A percentile compares a stretch with the other conserved stretches of the same genome.
phyloP scores from a whole-genome alignment of 2,329 filamentous ascomycete genomes.

The Fusarium sarcochroum region DNA sequence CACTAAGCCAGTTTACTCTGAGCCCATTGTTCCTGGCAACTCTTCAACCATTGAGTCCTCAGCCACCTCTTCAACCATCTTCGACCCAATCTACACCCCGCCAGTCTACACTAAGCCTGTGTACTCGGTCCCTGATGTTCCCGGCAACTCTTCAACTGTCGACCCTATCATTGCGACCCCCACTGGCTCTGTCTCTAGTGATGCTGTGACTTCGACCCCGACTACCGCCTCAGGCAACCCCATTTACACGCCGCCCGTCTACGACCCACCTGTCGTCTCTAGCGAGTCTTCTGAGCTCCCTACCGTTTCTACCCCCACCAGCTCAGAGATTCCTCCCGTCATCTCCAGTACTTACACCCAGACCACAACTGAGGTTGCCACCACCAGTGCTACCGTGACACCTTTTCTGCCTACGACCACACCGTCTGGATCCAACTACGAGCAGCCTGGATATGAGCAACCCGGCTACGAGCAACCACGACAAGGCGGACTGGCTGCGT shows the following conservation, averaged over 20 bases:
- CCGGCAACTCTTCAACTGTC: constrained; percentile 24
- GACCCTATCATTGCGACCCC: constrained; percentile 19
- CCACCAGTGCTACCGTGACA: constrained; percentile 17
- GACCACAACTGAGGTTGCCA: not conserved
- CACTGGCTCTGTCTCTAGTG: not conserved
- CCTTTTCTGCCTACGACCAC: constrained; percentile 20
- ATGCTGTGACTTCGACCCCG: not conserved
- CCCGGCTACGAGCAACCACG: constrained; percentile 1
- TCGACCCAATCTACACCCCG: constrained; percentile 15
- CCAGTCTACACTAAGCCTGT: constrained; percentile 30
- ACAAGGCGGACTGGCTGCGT: constrained; percentile 2
- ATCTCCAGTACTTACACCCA: constrained; percentile 3
- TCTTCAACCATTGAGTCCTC: constrained; percentile 9
- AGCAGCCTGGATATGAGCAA: constrained; percentile 1
- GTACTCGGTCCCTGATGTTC: constrained; percentile 11
- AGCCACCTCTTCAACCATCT: constrained; percentile 4
- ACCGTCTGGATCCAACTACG: constrained; percentile 13
- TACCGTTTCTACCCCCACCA: constrained; percentile 4
- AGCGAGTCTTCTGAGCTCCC: constrained; percentile 23
- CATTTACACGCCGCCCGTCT: constrained; percentile 28
- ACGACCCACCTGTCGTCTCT: constrained; percentile 10
- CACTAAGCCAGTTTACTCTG: constrained; percentile 9
- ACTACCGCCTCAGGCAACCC: constrained; percentile 13
- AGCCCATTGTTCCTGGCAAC: not conserved
- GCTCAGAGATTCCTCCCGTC: constrained; percentile 22